Conservation (phyloP, 352 stramenopile genomes). For the Peronospora tabacina region DNA sequence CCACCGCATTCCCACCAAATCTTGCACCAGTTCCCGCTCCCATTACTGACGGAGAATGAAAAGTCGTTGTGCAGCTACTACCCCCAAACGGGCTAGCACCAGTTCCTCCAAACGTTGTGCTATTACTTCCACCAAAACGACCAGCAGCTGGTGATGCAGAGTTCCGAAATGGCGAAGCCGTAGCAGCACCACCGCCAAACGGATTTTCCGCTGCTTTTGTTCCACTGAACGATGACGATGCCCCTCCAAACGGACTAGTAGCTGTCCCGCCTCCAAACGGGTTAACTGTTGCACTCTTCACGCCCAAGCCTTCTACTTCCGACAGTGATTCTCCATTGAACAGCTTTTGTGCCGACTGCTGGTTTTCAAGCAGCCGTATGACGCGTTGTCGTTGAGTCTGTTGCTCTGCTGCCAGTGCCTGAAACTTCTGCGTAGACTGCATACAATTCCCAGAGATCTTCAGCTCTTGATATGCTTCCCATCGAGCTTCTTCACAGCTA, state of each 20-base stretch:
- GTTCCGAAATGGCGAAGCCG: constrained; percentile 21
- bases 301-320: constrained; percentile 13
- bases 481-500: constrained; percentile 53
- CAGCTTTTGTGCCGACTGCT: constrained; percentile 41
- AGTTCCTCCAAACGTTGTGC: constrained; percentile 19
- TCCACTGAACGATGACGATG: constrained; percentile 15
- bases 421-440: constrained; percentile 37
- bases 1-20: constrained; percentile 14
- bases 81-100: constrained; percentile 22
- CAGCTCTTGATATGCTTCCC: constrained; percentile 54
- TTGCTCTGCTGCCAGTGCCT: constrained; percentile 36
- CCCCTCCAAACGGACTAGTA: constrained; percentile 13
- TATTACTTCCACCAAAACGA: constrained; percentile 25
- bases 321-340: constrained; percentile 45
- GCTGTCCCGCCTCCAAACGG: constrained; percentile 21
- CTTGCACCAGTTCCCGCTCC: constrained; percentile 11
- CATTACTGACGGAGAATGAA: constrained; percentile 23
- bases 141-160: constrained; percentile 14
- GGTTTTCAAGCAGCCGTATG: constrained; percentile 40
- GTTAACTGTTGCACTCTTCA: constrained; percentile 9
- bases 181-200: constrained; percentile 11
- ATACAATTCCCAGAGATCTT: constrained; percentile 36
- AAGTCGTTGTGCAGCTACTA: constrained; percentile 18
- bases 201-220: constrained; percentile 11
- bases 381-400: constrained; percentile 46